Base-by-base conservation (phyloP, 2,329 filamentous ascomycete species). In the Aureobasidium sp. region DNA sequence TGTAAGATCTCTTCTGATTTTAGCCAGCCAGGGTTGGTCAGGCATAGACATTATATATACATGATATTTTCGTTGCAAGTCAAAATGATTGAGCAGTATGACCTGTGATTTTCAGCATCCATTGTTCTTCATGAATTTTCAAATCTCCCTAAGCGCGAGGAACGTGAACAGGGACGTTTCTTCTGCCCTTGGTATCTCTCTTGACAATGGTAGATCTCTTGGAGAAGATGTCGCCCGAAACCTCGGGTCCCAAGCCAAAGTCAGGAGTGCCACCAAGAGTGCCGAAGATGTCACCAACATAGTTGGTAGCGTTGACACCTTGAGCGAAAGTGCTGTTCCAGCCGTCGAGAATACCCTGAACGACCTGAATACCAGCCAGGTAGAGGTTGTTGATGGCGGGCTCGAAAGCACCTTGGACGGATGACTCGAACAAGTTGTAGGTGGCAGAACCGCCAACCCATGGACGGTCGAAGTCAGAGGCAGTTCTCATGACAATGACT, bases 401-500 rank as follows among this genome's bases (percentile, higher is more conserved):
- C 25, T 68, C 66, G 62, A 85, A 87, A 3, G 78, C 83, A 42
- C 83, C 84, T 63, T 85, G 80, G 3, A 29, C 48, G 35, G 84
- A 68, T 0, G 75, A 68, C 35, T 77, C 73, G 34, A 80, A 74
- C 7, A 88, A 72, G 61, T 87, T 84, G 32, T 81, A 73, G 17
- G 76, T 73, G 7, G 79, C 75, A 0, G 75, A 72, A 6, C 78
- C 66, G 10, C 76, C 78, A 0, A 79, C 77, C 21, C 80, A 83
- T 0, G 83, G 83, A 5, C 85, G 79, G 64, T 88, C 85, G 62
- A 88, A 88, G 69, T 88, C 80, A 8, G 81, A 84, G 1, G 77
- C 82, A 62, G 82, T 81, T 24, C 85, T 77, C 76, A 88, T 80
- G 55, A 88, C 68, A 52, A 88, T 83, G 57, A 85, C 76, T 3